phyloP scores from a whole-genome alignment of 495 filamentous ascomycete species.

The Penicillium herquei region DNA sequence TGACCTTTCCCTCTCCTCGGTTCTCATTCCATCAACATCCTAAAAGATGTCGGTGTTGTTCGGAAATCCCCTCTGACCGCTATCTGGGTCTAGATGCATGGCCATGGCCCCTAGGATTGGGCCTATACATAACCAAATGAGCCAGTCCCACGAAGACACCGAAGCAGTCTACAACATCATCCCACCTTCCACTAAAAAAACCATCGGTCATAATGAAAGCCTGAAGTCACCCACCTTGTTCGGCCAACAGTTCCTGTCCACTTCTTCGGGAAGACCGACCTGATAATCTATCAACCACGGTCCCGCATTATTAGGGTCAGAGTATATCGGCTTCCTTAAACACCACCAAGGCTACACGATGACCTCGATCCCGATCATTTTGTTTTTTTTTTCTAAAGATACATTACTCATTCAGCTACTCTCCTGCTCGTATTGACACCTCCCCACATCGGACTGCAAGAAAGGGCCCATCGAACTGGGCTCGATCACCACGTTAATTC shows the following conservation, averaged over 20 bases:
- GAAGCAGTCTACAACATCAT: background rate
- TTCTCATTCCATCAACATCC: background rate
- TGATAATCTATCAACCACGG: background rate
- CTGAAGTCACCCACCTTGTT: background rate
- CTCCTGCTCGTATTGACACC: background rate
- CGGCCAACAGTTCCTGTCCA: conserved; percentile 2
- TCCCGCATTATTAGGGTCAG: conserved; percentile 7
- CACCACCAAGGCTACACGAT: too few species aligned
- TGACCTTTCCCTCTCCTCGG: conserved; percentile 4
- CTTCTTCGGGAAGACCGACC: background rate
- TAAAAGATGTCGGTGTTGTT: too few species aligned
- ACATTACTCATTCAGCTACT: too few species aligned
- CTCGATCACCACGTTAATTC: background rate
- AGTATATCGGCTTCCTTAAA: conserved; percentile 5
- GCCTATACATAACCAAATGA: background rate
- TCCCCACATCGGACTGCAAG: background rate
- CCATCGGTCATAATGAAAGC: background rate
- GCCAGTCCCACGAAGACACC: background rate
- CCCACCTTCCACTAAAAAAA: background rate
- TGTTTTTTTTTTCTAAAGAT: background rate
- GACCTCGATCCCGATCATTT: background rate
- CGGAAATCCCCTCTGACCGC: background rate
- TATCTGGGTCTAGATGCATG: conserved; percentile 5
- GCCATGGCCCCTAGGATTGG: conserved; percentile 7
- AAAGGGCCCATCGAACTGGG: background rate